Evolutionary conservation across 2,329 filamentous ascomycete species (phyloP), one percentile per base, ranked within the genome.

Genomic region (Furcasterigmium furcatum): DNA sequence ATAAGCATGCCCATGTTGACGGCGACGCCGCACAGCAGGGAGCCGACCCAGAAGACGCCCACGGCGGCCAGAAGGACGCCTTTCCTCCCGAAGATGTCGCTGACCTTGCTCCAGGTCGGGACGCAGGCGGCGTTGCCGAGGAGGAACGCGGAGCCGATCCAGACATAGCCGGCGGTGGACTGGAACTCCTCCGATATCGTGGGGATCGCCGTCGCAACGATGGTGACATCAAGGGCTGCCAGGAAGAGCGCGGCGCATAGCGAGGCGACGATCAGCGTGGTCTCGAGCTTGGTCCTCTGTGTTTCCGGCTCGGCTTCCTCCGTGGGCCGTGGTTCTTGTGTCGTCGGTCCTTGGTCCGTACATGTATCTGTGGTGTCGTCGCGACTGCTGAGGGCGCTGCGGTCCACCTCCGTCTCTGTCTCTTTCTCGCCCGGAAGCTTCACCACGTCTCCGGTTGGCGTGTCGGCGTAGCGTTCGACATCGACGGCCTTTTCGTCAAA

Each of bases 131-230:
- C 82, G 55, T 81, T 82, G 14, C 82, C 84, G 10, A 91, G 77
- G 4, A 90, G 70, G 61, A 87, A 91, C 0, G 87, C 80, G 22
- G 78, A 82, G 1, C 87, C 87, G 49, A 92, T 86, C 88, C 87
- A 91, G 13, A 83, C 82, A 64, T 90, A 91, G 7, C 84, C 85
- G 1, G 79, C 70, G 14, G 77, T 79, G 24, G 80, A 84, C 40
- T 77, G 58, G 30, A 89, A 75, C 22, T 85, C 71, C 3, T 63
- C 60, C 3, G 76, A 68, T 41, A 86, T 85, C 9, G 77, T 77
- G 1, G 82, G 82, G 7, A 85, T 70, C 1, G 81, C 78, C 0
- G 82, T 82, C 2, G 81, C 75, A 24, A 84, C 69, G 53, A 83
- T 82, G 14, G 79, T 82, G 4, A 74, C 58, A 56, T 76, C 78